Conservation (phyloP, 306 rosid species). For the Prunus mume region DNA sequence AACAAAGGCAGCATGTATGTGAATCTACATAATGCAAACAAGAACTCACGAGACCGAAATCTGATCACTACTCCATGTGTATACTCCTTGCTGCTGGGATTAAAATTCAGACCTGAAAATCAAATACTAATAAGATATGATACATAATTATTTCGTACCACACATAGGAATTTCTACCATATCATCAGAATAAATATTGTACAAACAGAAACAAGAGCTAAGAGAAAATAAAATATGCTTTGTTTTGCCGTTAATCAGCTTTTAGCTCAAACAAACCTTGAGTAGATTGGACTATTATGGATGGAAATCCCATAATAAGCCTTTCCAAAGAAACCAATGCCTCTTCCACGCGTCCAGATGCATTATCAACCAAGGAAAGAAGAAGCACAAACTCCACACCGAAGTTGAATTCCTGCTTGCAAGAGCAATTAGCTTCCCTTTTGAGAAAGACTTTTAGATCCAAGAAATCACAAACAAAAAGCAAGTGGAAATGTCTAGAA, state of each 20-base stretch:
- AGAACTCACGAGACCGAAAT: constrained; percentile 76
- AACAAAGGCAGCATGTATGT: constrained; percentile 26
- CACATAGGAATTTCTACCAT: not conserved
- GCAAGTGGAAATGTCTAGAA: not conserved
- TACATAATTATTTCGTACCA: not conserved
- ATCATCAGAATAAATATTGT: not conserved
- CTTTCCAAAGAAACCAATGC: constrained; percentile 60
- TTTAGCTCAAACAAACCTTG: constrained; percentile 47
- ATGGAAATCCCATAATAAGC: constrained; percentile 54
- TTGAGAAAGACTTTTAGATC: constrained; percentile 8
- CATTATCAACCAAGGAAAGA: constrained; percentile 52
- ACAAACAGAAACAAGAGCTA: not conserved
- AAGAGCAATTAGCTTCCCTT: constrained; percentile 18
- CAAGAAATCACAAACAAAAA: constrained; percentile 1
- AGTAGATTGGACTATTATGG: constrained; percentile 81
- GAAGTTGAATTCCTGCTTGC: constrained; percentile 69
- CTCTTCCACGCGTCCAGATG: constrained; percentile 37
- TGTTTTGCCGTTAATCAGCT: not conserved
- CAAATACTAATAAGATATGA: constrained; percentile 16
- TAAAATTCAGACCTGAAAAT: constrained; percentile 64
- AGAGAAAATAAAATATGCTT: constrained; percentile 1
- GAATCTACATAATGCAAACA: constrained; percentile 15
- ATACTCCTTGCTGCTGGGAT: constrained; percentile 59
- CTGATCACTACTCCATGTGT: constrained; percentile 70
- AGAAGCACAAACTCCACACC: constrained; percentile 85